These are phyloP conservation scores for Geotrichum cucujoidarum DNA, from an alignment of 1,139 yeast species.

Conservation along the genomic window DNA sequence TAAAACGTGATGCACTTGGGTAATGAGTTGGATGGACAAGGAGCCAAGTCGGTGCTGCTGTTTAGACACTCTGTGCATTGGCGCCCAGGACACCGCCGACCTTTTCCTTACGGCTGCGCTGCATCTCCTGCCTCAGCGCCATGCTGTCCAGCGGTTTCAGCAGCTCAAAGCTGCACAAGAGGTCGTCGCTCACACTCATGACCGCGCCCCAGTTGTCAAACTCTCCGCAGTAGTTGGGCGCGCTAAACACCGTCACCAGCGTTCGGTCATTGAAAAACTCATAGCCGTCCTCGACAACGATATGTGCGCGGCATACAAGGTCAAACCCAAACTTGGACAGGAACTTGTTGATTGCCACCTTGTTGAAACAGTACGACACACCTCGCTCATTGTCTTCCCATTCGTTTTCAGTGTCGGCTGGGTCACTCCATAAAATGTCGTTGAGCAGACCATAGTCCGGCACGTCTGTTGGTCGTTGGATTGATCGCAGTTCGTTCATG, in stretches of 20 bases:
- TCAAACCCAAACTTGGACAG: slow-evolving; percentile 96
- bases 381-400: slow-evolving; percentile 99
- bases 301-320: slow-evolving; percentile 95
- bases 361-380: slow-evolving; percentile 94
- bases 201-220: slow-evolving; percentile 98
- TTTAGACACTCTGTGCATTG: slow-evolving; percentile 2
- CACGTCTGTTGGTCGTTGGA: slow-evolving; percentile 97
- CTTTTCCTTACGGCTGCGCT: slow-evolving; percentile 34
- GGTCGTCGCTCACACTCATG: slow-evolving; percentile 97
- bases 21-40: no score
- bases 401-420: slow-evolving; percentile 94
- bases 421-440: slow-evolving; percentile 96
- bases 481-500: slow-evolving; percentile 97
- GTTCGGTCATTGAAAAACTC: slow-evolving; percentile 95
- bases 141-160: slow-evolving; percentile 94
- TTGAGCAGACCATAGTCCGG: slow-evolving; percentile 95
- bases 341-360: slow-evolving; percentile 91
- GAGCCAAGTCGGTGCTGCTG: no score
- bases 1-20: no score
- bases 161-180: slow-evolving; percentile 94
- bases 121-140: slow-evolving; percentile 78
- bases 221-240: slow-evolving; percentile 98
- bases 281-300: slow-evolving; percentile 97
- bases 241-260: slow-evolving; percentile 88
- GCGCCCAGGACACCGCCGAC: slow-evolving; percentile 25